A percentile compares a stretch with the other conserved stretches of the same genome.
Evolutionary conservation across 176 grass and related monocot species (phyloP).

Genomic region (Oryza rufipogon): DNA sequence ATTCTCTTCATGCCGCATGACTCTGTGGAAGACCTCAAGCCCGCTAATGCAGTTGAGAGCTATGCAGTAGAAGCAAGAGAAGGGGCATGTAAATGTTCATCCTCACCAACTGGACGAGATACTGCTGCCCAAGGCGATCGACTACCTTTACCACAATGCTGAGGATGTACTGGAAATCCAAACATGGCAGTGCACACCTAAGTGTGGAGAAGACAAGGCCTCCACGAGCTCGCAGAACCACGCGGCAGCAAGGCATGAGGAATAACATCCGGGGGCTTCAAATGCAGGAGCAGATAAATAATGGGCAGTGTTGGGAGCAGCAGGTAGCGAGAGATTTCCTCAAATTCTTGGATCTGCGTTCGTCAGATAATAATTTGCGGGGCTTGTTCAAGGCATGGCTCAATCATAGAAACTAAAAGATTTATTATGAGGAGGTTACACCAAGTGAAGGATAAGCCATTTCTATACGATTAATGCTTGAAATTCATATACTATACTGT

Average conservation of each 20-base stretch:
- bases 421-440: too few species aligned
- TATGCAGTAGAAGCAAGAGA: not conserved
- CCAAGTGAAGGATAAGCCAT: too few species aligned
- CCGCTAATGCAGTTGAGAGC: not conserved
- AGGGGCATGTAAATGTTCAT: not conserved
- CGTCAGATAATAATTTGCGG: not conserved
- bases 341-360: not conserved
- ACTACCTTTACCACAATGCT: not conserved
- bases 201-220: too few species aligned
- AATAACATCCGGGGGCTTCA: not conserved
- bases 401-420: not conserved
- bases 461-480: too few species aligned
- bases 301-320: not conserved
- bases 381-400: not conserved
- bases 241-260: too few species aligned
- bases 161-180: constrained; percentile 10
- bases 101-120: constrained; percentile 16
- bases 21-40: not conserved
- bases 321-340: not conserved
- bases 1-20: not conserved
- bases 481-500: too few species aligned
- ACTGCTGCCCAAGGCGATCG: not conserved
- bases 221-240: too few species aligned
- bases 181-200: too few species aligned
- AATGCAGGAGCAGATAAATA: not conserved